These are phyloP conservation scores for Tieghemiomyces parasiticus DNA, from an alignment of 192 early-diverging fungal species.

Conservation along the genomic window DNA sequence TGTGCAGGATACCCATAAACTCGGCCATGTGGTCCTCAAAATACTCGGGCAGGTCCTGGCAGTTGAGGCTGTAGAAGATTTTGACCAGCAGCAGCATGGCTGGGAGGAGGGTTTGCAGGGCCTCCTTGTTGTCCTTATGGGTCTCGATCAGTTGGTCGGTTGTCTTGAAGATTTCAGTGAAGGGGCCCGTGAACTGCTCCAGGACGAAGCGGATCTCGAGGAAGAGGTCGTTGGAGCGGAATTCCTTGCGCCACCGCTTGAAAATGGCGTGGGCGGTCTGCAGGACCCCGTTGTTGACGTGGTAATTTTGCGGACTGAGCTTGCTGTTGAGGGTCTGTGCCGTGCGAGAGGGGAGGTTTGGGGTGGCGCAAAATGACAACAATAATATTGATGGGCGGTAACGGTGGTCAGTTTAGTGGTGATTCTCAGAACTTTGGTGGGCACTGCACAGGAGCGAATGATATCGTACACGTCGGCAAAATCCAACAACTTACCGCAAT, in stretches of 20 bases:
- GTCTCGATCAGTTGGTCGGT: conserved; percentile 66
- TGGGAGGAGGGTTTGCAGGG: conserved; percentile 56
- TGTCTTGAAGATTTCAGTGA: conserved; percentile 65
- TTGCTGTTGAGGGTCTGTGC: conserved; percentile 51
- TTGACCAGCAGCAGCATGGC: conserved; percentile 63
- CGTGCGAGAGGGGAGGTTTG: not conserved
- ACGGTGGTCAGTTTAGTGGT: too few relatives aligned
- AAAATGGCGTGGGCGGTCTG: conserved; percentile 94
- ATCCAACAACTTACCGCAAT: conserved; percentile 35
- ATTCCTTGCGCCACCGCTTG: conserved; percentile 77
- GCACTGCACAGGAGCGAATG: too few relatives aligned
- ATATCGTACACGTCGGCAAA: too few relatives aligned
- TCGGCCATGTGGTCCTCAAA: conserved; percentile 81
- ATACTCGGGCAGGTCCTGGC: conserved; percentile 91
- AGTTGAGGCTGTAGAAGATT: conserved; percentile 91
- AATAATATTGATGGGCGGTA: too few relatives aligned
- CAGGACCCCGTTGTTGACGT: conserved; percentile 80
- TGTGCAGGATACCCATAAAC: conserved; percentile 74
- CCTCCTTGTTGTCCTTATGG: conserved; percentile 40
- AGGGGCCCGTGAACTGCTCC: conserved; percentile 67
- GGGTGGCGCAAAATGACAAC: too few relatives aligned
- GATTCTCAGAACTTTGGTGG: too few relatives aligned
- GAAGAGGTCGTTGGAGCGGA: conserved; percentile 66
- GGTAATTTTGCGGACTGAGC: conserved; percentile 60
- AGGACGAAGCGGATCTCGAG: conserved; percentile 86